phyloP scores from a whole-genome alignment of 2,329 filamentous ascomycete genomes.

The Nigrograna mackinnonii region DNA sequence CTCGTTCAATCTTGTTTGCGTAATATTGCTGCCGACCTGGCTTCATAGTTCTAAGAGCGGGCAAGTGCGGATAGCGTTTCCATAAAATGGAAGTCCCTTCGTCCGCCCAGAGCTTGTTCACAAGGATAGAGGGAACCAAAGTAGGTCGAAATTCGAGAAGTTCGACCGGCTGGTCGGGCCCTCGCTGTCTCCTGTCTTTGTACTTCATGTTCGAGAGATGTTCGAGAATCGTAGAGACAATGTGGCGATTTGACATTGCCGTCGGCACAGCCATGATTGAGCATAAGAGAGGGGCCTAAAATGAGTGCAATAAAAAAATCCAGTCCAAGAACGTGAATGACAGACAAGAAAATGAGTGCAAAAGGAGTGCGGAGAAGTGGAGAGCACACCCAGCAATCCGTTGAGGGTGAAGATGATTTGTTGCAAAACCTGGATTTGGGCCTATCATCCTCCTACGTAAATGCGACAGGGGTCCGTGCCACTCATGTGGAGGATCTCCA shows the following conservation, averaged over 20 bases:
- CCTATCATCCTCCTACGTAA: no score
- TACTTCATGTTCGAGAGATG: conserved; percentile 35
- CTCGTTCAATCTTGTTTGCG: conserved; percentile 31
- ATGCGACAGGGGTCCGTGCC: no score
- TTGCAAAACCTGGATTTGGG: no score
- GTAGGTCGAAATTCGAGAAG: conserved; percentile 38
- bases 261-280: conserved; percentile 25
- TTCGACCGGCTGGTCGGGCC: conserved; percentile 35
- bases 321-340: no score
- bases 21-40: conserved; percentile 29
- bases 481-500: no score
- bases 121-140: conserved; percentile 31
- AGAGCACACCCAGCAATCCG: conserved; percentile 2
- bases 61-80: conserved; percentile 33
- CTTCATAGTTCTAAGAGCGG: conserved; percentile 24
- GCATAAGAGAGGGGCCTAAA: conserved; percentile 2
- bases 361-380: conserved; percentile 6
- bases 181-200: conserved; percentile 30
- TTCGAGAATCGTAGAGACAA: conserved; percentile 27
- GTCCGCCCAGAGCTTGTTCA: conserved; percentile 38
- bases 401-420: no score
- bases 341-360: conserved; percentile 3
- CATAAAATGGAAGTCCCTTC: conserved; percentile 34
- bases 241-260: conserved; percentile 24
- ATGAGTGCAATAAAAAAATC: background rate